phyloP scores from a whole-genome alignment of 1,284 basidiomycete genomes.

The Xerocomus alliaceus region DNA sequence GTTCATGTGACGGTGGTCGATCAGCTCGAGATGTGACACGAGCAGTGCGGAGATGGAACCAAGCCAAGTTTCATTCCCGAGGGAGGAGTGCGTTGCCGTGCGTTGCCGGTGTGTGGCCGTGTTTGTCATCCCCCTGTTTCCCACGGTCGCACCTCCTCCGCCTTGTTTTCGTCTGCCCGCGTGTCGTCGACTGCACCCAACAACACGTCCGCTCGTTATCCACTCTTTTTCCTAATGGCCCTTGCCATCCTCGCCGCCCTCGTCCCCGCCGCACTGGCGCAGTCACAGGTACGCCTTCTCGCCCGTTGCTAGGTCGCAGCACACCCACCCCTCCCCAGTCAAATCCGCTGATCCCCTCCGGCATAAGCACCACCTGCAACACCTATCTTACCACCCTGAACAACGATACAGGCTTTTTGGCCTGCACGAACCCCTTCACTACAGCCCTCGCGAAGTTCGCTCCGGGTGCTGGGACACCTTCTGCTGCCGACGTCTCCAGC shows the following conservation, averaged over 20 bases:
- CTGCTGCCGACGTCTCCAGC: slow-evolving; percentile 54
- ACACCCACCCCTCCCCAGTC: slow-evolving; percentile 29
- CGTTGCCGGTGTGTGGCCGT: slow-evolving; percentile 4
- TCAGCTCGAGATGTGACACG: slow-evolving; percentile 25
- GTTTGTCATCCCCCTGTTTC: background rate
- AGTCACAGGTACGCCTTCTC: slow-evolving; percentile 30
- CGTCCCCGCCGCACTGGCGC: slow-evolving; percentile 23
- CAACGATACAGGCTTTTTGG: slow-evolving; percentile 58
- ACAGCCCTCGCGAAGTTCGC: slow-evolving; percentile 66
- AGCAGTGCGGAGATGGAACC: slow-evolving; percentile 25
- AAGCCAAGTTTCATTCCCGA: too few relatives aligned
- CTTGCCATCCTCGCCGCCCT: slow-evolving; percentile 28
- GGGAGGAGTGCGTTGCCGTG: too few relatives aligned
- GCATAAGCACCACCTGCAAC: slow-evolving; percentile 64
- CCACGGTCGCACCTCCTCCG: too few relatives aligned
- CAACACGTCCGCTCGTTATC: slow-evolving; percentile 32
- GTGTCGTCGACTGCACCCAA: too few relatives aligned
- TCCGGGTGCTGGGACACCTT: slow-evolving; percentile 53
- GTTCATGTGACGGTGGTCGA: slow-evolving; percentile 25
- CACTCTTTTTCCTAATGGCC: slow-evolving; percentile 34
- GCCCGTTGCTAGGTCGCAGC: too few relatives aligned
- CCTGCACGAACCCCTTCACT: slow-evolving; percentile 73
- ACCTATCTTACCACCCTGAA: slow-evolving; percentile 71
- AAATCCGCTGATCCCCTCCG: slow-evolving; percentile 66
- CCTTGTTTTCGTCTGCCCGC: background rate